These are phyloP conservation scores for Rhodotorula toruloides DNA, from an alignment of 768 basidiomycete species.

Conservation along the genomic window DNA sequence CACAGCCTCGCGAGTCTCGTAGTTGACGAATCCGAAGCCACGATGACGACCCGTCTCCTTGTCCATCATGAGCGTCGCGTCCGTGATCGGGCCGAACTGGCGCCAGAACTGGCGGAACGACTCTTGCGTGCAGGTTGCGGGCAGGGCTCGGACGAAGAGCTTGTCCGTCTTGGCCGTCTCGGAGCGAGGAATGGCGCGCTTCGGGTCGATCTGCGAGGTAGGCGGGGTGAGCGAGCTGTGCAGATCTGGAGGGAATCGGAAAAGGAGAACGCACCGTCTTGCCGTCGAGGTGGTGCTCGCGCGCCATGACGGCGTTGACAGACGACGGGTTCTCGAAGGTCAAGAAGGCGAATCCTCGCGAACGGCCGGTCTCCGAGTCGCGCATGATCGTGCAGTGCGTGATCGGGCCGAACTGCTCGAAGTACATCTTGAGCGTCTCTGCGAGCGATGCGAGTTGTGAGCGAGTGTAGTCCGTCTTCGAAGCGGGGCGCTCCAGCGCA, in stretches of 20 bases:
- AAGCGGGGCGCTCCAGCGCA: conserved; percentile 50
- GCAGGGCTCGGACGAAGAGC: conserved; percentile 90
- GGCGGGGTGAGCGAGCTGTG: not conserved
- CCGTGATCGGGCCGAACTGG: conserved; percentile 90
- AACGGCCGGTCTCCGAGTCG: conserved; percentile 78
- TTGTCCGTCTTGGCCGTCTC: conserved; percentile 77
- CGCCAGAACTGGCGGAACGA: conserved; percentile 88
- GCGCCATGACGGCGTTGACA: conserved; percentile 91
- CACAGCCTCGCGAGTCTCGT: conserved; percentile 78
- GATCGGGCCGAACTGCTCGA: conserved; percentile 92
- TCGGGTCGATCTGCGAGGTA: conserved; percentile 87
- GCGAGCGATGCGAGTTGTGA: not conserved
- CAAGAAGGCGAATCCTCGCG: conserved; percentile 94
- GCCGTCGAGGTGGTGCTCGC: conserved; percentile 90
- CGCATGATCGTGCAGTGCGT: conserved; percentile 99
- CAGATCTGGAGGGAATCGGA: not conserved
- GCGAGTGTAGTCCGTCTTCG: conserved; percentile 61
- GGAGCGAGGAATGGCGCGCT: conserved; percentile 92
- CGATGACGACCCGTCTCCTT: conserved; percentile 90
- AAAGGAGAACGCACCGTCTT: conserved; percentile 95
- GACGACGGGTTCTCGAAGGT: conserved; percentile 89
- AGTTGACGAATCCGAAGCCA: conserved; percentile 96
- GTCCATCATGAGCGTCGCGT: conserved; percentile 98
- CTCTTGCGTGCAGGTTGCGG: conserved; percentile 85
- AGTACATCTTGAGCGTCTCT: conserved; percentile 62